A percentile compares a stretch with the other conserved stretches of the same genome.
Conservation (phyloP, 2,329 filamentous ascomycete species). For the Colletotrichum neosansevieriae region DNA sequence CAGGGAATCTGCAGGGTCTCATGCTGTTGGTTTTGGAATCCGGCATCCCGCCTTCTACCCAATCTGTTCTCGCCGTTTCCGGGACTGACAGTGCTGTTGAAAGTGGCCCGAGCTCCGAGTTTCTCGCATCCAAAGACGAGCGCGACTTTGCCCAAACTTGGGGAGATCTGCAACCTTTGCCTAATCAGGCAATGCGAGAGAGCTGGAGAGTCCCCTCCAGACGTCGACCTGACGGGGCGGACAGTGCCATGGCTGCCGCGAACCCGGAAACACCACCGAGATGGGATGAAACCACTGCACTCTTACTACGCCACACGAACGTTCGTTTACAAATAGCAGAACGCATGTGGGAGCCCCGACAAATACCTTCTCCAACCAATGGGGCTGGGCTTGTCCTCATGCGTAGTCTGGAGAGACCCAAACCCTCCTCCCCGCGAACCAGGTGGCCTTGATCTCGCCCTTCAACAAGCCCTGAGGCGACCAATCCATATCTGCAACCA, state of each 20-base stretch:
- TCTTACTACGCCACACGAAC: slow-evolving; percentile 5
- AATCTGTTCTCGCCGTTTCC: neutral
- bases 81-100: slow-evolving; percentile 15
- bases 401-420: slow-evolving; percentile 40
- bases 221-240: neutral
- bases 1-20: slow-evolving; percentile 12
- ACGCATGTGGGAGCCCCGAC: slow-evolving; percentile 7
- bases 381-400: neutral
- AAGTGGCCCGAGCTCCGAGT: slow-evolving; percentile 14
- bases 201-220: neutral
- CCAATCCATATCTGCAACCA: slow-evolving; percentile 63
- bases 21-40: slow-evolving; percentile 1
- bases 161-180: slow-evolving; percentile 13
- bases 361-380: neutral
- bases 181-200: slow-evolving; percentile 12
- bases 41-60: slow-evolving; percentile 7
- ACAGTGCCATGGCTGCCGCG: slow-evolving; percentile 28
- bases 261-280: slow-evolving; percentile 30
- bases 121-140: neutral
- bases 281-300: slow-evolving; percentile 38
- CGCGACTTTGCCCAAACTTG: slow-evolving; percentile 23
- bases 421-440: slow-evolving; percentile 57
- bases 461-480: slow-evolving; percentile 55
- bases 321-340: slow-evolving; percentile 13
- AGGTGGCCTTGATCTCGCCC: slow-evolving; percentile 59